Base-by-base conservation (phyloP, 2,329 filamentous ascomycete species). In the Epichloe typhina region DNA sequence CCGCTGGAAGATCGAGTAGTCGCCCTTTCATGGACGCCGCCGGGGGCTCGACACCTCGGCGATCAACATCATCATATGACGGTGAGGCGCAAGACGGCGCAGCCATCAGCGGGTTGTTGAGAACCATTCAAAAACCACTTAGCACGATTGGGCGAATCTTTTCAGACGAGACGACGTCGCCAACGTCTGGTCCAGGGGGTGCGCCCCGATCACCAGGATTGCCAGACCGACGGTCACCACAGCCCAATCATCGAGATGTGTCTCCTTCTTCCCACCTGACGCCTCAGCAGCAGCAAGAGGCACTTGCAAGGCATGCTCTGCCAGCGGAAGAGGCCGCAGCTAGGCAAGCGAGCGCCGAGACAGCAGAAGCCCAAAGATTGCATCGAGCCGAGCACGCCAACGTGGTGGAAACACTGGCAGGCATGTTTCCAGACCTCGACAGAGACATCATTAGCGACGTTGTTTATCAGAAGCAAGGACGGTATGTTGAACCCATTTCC, bases 351-450 rank as follows among this genome's bases (percentile, higher is more conserved):
- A 94, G 86, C 58, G 89, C 87, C 1, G 91, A 97, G 66, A 80
- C 80, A 6, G 91, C 91, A 9, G 87, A 98, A 65, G 91, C 91
- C 7, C 80, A 89, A 56, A 76, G 86, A 15, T 80, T 97, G 53
- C 83, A 93, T 58, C 76, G 82, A 37, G 83, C 84, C 50, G 93
- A 98, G 72, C 90, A 97, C 67, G 75, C 80, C 50, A 91, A 89
- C 59, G 83, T 98, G 7, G 91, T 97, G 3, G 93, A 97, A 69
- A 97, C 93, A 37, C 71, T 98, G 52, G 83, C 88, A 46, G 86
- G 88, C 59, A 98, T 98, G 93, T 98, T 98, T 65, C 93, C 93
- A 1, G 89, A 94, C 62, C 72, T 98, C 47, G 93, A 98, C 66
- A 81, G 82, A 61, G 94, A 98, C 46, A 79, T 98, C 38, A 97